Evolutionary conservation across 78 protist species (phyloP), one percentile per base, ranked within the genome.

Genomic region (slime mould (Dictyostelium discoideum)): DNA sequence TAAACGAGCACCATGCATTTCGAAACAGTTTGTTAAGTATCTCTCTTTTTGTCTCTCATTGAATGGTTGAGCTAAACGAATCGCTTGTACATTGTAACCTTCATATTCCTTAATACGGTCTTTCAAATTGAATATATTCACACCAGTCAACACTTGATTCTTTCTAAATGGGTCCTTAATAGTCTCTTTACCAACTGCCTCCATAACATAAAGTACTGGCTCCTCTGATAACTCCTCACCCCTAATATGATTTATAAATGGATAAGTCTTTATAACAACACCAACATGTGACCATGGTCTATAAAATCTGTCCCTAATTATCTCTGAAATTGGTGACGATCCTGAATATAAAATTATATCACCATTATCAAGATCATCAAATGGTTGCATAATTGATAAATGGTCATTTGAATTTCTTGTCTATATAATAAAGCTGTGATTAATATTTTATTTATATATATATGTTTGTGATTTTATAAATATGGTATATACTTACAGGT

Each of bases 251-350:
- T 63, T 40, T 9, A 78, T 42, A 29, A 48, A 50, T 46, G 92
- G 92, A 14, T 37, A 57, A 1, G 85, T 77, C 26, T 86, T 86
- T 16, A 86, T 40, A 32, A 86, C 77, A 8, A 86, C 24, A 22
- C 92, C 92, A 77, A 44, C 63, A 57, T 86, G 92, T 32, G 92
- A 86, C 29, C 72, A 86, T 18, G 92, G 92, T 86, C 82, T 50
- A 39, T 39, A 86, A 18, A 80, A 74, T 77, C 63, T 74, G 20
- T 67, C 73, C 77, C 72, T 86, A 54, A 86, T 86, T 14, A 74
- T 37, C 26, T 44, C 26, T 39, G 85, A 77, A 14, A 86, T 39
- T 26, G 39, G 39, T 32, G 80, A 13, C 14, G 79, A 18, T 74
- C 92, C 92, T 11, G 72, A 32, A 54, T 76, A 86, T 39, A 86